A percentile compares a stretch with the other conserved stretches of the same genome.
phyloP scores from a whole-genome alignment of 1,139 yeast species.

The Spathaspora sp. region DNA sequence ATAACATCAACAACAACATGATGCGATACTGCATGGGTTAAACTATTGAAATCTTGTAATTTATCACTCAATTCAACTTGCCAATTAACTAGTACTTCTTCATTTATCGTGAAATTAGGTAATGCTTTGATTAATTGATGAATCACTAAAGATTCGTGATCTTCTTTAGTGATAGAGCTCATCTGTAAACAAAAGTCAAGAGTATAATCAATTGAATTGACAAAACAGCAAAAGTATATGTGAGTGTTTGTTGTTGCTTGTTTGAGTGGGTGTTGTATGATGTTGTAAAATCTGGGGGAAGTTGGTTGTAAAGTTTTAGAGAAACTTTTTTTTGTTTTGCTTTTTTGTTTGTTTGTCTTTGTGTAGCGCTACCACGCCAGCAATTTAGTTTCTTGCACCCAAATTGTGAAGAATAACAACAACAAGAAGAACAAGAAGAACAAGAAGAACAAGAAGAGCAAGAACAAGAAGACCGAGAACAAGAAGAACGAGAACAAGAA shows the following conservation, averaged over 20 bases:
- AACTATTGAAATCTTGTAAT: slow-evolving; percentile 18
- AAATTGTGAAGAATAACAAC: no score
- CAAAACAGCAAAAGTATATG: no score
- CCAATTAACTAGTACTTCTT: slow-evolving; percentile 34
- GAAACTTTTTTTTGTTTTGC: neutral
- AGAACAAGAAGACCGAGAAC: no score
- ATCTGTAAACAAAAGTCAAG: neutral
- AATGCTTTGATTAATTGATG: slow-evolving; percentile 24
- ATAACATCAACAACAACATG: slow-evolving; percentile 9
- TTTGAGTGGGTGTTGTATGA: no score
- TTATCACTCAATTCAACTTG: slow-evolving; percentile 34
- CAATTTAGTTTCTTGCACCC: neutral
- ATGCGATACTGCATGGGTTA: slow-evolving; percentile 24
- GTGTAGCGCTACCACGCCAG: neutral
- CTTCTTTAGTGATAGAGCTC: slow-evolving; percentile 9
- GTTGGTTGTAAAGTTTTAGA: no score
- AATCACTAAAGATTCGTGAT: slow-evolving; percentile 13
- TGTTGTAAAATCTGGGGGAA: neutral
- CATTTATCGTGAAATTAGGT: slow-evolving; percentile 27
- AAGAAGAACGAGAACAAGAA: no score
- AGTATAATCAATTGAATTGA: no score
- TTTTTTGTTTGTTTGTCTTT: neutral
- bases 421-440: no score
- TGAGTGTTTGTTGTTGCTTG: no score
- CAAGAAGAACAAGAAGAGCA: no score